Evolutionary conservation across 768 basidiomycete species (phyloP).

Genomic region (Dacryopinax spathularia): DNA sequence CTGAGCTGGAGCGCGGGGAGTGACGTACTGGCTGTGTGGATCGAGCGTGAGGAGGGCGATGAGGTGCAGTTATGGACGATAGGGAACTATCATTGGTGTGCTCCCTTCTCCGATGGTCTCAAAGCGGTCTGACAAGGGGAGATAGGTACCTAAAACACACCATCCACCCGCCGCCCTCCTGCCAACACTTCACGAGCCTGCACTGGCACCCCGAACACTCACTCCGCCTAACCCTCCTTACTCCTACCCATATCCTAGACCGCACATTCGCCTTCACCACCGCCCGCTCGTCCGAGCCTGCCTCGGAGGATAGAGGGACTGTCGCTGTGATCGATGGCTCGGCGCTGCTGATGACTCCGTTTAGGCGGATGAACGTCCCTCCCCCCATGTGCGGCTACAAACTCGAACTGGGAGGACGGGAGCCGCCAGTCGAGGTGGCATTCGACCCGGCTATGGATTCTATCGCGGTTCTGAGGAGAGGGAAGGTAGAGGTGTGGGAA

Average conservation of each 20-base stretch:
- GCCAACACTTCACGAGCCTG: constrained; percentile 51
- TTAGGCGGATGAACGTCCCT: constrained; percentile 87
- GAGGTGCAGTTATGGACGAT: constrained; percentile 91
- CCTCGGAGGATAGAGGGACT: constrained; percentile 64
- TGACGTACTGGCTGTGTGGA: constrained; percentile 70
- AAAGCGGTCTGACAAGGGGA: background rate
- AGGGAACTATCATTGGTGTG: constrained; percentile 86
- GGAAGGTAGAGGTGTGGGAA: constrained; percentile 53
- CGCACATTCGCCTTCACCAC: constrained; percentile 70
- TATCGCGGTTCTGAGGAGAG: constrained; percentile 60
- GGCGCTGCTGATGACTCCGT: constrained; percentile 71
- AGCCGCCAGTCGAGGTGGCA: constrained; percentile 47
- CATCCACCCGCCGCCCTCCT: constrained; percentile 35
- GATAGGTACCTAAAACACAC: constrained; percentile 88
- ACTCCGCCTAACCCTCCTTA: constrained; percentile 45
- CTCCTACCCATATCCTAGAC: constrained; percentile 26
- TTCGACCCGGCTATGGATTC: constrained; percentile 46
- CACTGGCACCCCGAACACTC: constrained; percentile 80
- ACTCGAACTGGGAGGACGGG: constrained; percentile 15
- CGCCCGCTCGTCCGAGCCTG: constrained; percentile 39
- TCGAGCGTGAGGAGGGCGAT: constrained; percentile 53
- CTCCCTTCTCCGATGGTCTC: constrained; percentile 4
- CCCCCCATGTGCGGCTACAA: constrained; percentile 83
- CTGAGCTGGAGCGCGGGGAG: constrained; percentile 83
- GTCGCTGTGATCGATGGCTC: constrained; percentile 87